Percentiles rank a stretch among this genome's conserved stretches.
Evolutionary conservation across 352 stramenopile genomes (phyloP).

Genomic region (Pythium apleroticum): DNA sequence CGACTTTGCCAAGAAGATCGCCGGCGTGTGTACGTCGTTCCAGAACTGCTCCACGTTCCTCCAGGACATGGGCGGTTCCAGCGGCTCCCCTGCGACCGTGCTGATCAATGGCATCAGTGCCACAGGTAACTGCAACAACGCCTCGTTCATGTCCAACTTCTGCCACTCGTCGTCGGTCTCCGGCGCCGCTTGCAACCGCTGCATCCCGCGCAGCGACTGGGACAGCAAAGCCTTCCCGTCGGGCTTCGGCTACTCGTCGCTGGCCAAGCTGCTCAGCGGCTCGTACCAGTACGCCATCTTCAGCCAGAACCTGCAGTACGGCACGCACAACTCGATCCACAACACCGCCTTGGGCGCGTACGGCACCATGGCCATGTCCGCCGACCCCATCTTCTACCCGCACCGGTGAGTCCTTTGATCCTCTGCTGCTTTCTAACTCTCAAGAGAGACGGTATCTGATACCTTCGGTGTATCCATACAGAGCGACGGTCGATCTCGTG

Average conservation of each 20-base stretch:
- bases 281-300: slow-evolving; percentile 50
- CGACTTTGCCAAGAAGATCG: slow-evolving; percentile 50
- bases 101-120: slow-evolving; percentile 27
- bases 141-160: slow-evolving; percentile 33
- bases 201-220: slow-evolving; percentile 59
- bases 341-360: slow-evolving; percentile 38
- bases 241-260: slow-evolving; percentile 53
- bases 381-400: slow-evolving; percentile 75
- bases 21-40: slow-evolving; percentile 38
- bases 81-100: slow-evolving; percentile 14
- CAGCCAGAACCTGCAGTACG: slow-evolving; percentile 57
- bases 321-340: slow-evolving; percentile 70
- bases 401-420: slow-evolving; percentile 84
- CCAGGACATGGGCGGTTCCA: slow-evolving; percentile 57
- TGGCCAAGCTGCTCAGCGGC: slow-evolving; percentile 45
- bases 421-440: neutral
- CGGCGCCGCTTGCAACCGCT: slow-evolving; percentile 41
- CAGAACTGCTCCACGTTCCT: slow-evolving; percentile 63
- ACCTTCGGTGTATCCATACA: slow-evolving; percentile 15
- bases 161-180: slow-evolving; percentile 48
- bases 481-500: slow-evolving; percentile 57
- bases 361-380: slow-evolving; percentile 48
- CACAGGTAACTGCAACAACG: slow-evolving; percentile 29
- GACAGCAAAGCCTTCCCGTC: slow-evolving; percentile 41
- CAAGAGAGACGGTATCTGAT: neutral